Percentiles rank a stretch among this genome's conserved stretches.
phyloP scores from a whole-genome alignment of 2,329 filamentous ascomycete species.

The Aspergillus oerlinghausenensis region DNA sequence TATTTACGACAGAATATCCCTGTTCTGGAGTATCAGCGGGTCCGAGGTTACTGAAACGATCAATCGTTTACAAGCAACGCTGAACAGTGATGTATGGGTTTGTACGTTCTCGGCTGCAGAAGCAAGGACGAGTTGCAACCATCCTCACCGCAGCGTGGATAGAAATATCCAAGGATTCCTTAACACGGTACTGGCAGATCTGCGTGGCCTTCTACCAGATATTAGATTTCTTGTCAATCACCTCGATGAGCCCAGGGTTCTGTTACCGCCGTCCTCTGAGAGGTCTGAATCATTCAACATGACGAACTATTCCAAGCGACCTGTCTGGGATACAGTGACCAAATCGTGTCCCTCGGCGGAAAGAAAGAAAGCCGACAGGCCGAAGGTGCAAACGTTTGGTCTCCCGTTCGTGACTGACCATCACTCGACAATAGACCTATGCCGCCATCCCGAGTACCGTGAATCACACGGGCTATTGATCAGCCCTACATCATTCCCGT shows the following conservation, averaged over 20 bases:
- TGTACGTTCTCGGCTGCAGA: slow-evolving; percentile 5
- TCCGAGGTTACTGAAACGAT: slow-evolving; percentile 1
- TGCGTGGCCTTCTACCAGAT: slow-evolving; percentile 3
- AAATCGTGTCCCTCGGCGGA: slow-evolving; percentile 1
- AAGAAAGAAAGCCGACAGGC: background rate
- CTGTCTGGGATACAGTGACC: slow-evolving; percentile 6
- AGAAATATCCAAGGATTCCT: slow-evolving; percentile 4
- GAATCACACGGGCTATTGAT: slow-evolving; percentile 5
- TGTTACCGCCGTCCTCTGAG: background rate
- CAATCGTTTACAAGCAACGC: background rate
- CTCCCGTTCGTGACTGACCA: slow-evolving; percentile 9
- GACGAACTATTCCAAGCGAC: background rate
- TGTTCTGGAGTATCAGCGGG: slow-evolving; percentile 5
- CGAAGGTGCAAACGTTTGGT: background rate
- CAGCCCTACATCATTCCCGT: slow-evolving; percentile 10
- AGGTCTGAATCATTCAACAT: background rate
- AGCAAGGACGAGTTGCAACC: slow-evolving; percentile 1
- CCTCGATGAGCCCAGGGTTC: slow-evolving; percentile 11
- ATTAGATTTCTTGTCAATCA: slow-evolving; percentile 11
- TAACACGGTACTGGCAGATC: background rate
- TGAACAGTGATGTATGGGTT: slow-evolving; percentile 6
- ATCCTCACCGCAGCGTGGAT: slow-evolving; percentile 4
- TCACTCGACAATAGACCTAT: slow-evolving; percentile 1
- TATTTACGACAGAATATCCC: slow-evolving; percentile 1
- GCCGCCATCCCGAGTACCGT: slow-evolving; percentile 8